Percentiles rank a stretch among this genome's conserved stretches.
These are phyloP conservation scores for Paramecium tetraurelia DNA, from an alignment of 73 alveolate genomes.

Conservation along the genomic window DNA sequence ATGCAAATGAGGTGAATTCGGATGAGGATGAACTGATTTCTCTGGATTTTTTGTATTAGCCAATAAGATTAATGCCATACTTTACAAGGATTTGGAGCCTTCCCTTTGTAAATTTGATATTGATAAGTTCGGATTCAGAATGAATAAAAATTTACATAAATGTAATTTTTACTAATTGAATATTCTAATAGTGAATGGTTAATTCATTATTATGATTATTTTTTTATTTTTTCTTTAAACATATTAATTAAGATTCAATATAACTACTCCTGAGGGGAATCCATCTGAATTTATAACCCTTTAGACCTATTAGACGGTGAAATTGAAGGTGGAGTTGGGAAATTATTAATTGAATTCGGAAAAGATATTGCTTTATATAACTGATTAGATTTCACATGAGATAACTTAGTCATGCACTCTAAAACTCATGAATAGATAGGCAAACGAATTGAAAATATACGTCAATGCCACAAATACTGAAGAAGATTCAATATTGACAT, in stretches of 20 bases:
- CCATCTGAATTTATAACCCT: background rate
- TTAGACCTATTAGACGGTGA: background rate
- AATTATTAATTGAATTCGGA: background rate
- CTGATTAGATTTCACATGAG: background rate
- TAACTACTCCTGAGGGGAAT: slow-evolving; percentile 18
- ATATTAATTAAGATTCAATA: slow-evolving; percentile 13
- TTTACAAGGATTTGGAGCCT: background rate
- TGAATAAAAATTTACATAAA: background rate
- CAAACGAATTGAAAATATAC: background rate
- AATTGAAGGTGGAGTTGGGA: background rate
- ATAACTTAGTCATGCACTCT: background rate
- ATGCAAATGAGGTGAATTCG: background rate
- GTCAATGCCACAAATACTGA: background rate
- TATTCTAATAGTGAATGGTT: background rate
- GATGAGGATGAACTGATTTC: background rate
- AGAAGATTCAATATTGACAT: background rate
- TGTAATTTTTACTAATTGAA: background rate
- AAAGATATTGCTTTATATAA: background rate
- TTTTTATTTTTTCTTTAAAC: background rate
- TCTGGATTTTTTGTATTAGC: background rate
- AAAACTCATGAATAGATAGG: background rate
- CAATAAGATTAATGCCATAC: background rate
- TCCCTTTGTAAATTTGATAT: background rate
- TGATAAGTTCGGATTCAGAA: background rate
- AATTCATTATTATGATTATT: background rate